Evolutionary conservation across 495 filamentous ascomycete genomes (phyloP).

Genomic region (Penicillium bovifimosum): DNA sequence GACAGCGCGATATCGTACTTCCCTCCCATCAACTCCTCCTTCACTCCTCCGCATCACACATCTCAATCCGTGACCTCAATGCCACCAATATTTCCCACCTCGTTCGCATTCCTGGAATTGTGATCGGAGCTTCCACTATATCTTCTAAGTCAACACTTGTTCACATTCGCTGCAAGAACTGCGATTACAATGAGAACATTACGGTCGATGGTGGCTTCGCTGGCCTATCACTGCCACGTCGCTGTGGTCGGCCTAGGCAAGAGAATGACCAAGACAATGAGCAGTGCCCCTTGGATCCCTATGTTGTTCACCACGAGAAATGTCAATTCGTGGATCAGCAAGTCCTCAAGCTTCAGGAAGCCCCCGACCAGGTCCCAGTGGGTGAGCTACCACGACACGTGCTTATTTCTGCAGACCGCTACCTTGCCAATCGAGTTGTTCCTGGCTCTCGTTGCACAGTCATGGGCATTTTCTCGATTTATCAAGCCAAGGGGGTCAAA

Average conservation of each 20-base stretch:
- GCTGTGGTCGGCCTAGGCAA: constrained; percentile 58
- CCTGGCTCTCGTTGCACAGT: constrained; percentile 92
- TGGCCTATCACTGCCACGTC: constrained; percentile 74
- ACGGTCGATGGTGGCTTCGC: constrained; percentile 77
- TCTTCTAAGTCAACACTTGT: constrained; percentile 90
- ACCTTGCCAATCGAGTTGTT: constrained; percentile 92
- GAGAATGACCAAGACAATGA: constrained; percentile 52
- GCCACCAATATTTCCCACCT: constrained; percentile 91
- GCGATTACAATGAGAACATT: constrained; percentile 66
- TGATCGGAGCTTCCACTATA: constrained; percentile 94
- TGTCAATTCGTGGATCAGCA: constrained; percentile 97
- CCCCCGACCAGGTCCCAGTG: constrained; percentile 95
- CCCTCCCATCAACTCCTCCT: constrained; percentile 95
- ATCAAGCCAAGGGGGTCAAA: constrained; percentile 83
- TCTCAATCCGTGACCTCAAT: constrained; percentile 90
- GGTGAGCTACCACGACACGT: constrained; percentile 95
- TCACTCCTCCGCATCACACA: constrained; percentile 82
- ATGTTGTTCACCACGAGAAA: constrained; percentile 90
- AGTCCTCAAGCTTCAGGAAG: constrained; percentile 96
- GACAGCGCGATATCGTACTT: constrained; percentile 58
- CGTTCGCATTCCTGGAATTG: constrained; percentile 92
- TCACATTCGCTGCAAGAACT: constrained; percentile 84
- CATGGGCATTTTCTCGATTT: constrained; percentile 98
- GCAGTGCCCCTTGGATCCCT: constrained; percentile 89
- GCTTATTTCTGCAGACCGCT: constrained; percentile 88